Evolutionary conservation across 2,329 filamentous ascomycete species (phyloP).

Genomic region (Fusarium solani-melongenae): DNA sequence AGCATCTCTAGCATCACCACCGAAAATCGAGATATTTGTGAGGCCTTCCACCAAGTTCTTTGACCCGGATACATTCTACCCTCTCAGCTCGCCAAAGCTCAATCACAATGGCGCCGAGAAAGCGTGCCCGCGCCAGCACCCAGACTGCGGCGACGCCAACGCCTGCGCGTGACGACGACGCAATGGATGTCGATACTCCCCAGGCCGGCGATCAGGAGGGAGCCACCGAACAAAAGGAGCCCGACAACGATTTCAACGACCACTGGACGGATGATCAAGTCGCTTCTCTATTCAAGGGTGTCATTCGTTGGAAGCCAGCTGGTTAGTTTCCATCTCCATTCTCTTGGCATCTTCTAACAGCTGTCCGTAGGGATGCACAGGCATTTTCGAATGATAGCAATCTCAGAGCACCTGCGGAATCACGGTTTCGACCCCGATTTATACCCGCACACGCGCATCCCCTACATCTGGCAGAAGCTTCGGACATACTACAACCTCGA

Average conservation of each 20-base stretch:
- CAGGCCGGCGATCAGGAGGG: conserved; percentile 61
- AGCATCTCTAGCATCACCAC: not conserved
- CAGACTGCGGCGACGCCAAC: conserved; percentile 69
- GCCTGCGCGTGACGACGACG: conserved; percentile 65
- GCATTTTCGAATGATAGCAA: conserved; percentile 90
- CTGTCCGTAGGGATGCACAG: conserved; percentile 80
- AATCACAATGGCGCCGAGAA: conserved; percentile 73
- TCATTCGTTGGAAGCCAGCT: conserved; percentile 96
- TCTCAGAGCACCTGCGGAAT: conserved; percentile 82
- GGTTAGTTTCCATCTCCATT: conserved; percentile 60
- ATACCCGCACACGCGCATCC: conserved; percentile 84
- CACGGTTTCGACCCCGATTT: conserved; percentile 80
- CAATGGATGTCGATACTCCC: conserved; percentile 69
- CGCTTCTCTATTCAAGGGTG: conserved; percentile 89
- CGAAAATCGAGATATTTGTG: not conserved
- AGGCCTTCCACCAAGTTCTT: not conserved
- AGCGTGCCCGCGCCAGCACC: conserved; percentile 69
- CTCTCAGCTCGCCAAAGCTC: not conserved
- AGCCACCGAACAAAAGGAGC: conserved; percentile 32
- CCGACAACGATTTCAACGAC: conserved; percentile 60
- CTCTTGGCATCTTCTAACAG: conserved; percentile 18
- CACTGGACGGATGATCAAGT: conserved; percentile 97
- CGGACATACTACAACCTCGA: conserved; percentile 85
- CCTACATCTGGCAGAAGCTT: conserved; percentile 92
- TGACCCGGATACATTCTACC: not conserved